Evolutionary conservation across 2,329 filamentous ascomycete species (phyloP), one percentile per base, ranked within the genome.

Genomic region (Emericellopsis cladophorae): DNA sequence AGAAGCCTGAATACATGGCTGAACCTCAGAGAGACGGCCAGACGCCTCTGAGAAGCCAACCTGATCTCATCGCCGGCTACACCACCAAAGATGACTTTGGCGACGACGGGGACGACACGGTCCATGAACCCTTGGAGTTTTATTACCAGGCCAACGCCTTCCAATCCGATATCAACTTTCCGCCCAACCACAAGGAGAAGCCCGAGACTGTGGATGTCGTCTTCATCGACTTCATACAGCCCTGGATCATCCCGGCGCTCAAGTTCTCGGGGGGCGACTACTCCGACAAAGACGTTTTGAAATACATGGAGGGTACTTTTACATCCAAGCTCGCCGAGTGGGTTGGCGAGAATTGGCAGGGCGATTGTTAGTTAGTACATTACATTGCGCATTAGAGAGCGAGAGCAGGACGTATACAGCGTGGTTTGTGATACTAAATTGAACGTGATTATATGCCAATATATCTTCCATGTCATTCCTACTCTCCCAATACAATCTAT

Each of bases 141-240:
- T 90, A 89, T 60, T 58, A 64, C 2, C 76, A 90, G 5, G 90
- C 92, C 7, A 95, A 95, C 58, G 86, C 80, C 56, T 76, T 98
- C 43, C 82, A 90, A 56, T 67, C 81, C 1, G 62, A 75, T 43
- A 72, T 83, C 49, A 67, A 60, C 2, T 84, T 93, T 50, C 71
- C 79, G 2, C 4, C 26, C 6, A 3, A 12, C 6, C 51, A 60
- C 9, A 62, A 58, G 6, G 68, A 56, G 6, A 65, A 74, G 14
- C 84, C 86, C 0, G 75, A 83, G 40, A 80, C 62, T 1, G 87
- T 98, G 1, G 90, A 96, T 57, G 58, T 98, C 7, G 79, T 95
- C 12, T 98, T 93, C 55, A 76, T 94, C 43, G 88, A 94, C 56
- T 98, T 95, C 57, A 79, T 96, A 31, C 74, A 92, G 60, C 79